Conservation (phyloP, 768 basidiomycete genomes). For the Suillus fuscotomentosus region DNA sequence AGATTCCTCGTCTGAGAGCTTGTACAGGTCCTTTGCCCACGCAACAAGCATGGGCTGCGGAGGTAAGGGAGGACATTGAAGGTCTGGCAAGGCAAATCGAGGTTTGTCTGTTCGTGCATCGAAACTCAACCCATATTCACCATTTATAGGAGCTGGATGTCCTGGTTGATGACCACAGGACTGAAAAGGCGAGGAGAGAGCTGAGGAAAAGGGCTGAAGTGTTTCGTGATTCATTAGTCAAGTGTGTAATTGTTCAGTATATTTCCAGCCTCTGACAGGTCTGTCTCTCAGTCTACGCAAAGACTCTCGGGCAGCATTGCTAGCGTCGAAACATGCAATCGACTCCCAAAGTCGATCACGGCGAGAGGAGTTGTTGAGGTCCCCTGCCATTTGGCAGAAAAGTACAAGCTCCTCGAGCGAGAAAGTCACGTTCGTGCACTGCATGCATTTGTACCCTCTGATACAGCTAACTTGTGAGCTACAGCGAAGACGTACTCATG, state of each 20-base stretch:
- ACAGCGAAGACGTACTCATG: slow-evolving; percentile 83
- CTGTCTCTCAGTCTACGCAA: slow-evolving; percentile 48
- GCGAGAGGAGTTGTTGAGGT: slow-evolving; percentile 59
- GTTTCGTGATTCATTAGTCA: slow-evolving; percentile 44
- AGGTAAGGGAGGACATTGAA: slow-evolving; percentile 76
- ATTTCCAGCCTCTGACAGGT: background rate
- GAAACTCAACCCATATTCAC: background rate
- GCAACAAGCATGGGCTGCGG: slow-evolving; percentile 74
- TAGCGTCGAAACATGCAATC: slow-evolving; percentile 54
- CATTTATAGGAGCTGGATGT: slow-evolving; percentile 58
- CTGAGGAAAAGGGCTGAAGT: slow-evolving; percentile 50
- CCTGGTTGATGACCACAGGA: slow-evolving; percentile 69
- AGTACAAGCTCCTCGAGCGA: slow-evolving; percentile 39
- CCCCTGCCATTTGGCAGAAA: slow-evolving; percentile 50
- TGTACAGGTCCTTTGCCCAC: slow-evolving; percentile 68
- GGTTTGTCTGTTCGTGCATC: slow-evolving; percentile 32
- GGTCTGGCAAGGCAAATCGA: slow-evolving; percentile 65
- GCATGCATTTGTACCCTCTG: background rate
- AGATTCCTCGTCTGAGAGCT: slow-evolving; percentile 69
- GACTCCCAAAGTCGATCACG: slow-evolving; percentile 57
- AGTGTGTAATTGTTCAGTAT: slow-evolving; percentile 38
- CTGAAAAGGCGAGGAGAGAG: slow-evolving; percentile 48
- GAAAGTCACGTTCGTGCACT: slow-evolving; percentile 56
- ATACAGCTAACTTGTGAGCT: slow-evolving; percentile 1
- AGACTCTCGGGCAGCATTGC: slow-evolving; percentile 48